Conservation (phyloP, 176 grass and related monocot genomes). For the Elymus sibiricus region DNA sequence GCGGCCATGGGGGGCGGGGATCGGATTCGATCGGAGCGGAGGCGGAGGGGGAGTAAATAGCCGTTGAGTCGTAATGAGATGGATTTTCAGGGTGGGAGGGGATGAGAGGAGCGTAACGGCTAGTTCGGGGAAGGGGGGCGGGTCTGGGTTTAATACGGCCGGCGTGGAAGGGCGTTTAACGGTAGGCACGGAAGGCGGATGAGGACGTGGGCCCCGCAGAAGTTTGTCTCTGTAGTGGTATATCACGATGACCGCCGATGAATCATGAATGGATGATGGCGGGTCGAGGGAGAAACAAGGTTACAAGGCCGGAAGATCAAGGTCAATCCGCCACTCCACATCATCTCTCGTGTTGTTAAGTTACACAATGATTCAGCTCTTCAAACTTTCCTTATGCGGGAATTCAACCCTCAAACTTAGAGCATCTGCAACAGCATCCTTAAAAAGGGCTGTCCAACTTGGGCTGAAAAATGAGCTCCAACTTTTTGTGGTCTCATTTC, state of each 20-base stretch:
- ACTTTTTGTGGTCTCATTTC: no score
- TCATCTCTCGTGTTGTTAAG: no score
- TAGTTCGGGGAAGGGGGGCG: constrained; percentile 15
- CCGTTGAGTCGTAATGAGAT: constrained; percentile 13
- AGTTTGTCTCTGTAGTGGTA: no score
- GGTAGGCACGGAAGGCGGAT: background rate
- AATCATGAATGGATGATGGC: background rate
- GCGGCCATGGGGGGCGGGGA: constrained; percentile 33
- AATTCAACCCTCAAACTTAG: no score
- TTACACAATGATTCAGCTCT: no score
- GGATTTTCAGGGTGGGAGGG: constrained; percentile 8
- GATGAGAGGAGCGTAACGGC: constrained; percentile 1
- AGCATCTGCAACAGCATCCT: no score
- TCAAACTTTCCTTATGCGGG: no score
- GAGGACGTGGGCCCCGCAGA: background rate
- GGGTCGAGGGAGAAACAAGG: background rate
- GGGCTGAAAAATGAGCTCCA: no score
- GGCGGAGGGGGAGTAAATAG: background rate
- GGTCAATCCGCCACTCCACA: no score
- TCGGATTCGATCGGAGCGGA: constrained; percentile 1
- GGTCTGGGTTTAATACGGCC: constrained; percentile 7
- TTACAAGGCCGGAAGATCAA: no score
- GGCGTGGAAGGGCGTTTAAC: background rate
- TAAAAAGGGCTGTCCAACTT: no score
- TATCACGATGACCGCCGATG: background rate